Base-by-base conservation (phyloP, 2,329 filamentous ascomycete species). In the Cadophora sp. region DNA sequence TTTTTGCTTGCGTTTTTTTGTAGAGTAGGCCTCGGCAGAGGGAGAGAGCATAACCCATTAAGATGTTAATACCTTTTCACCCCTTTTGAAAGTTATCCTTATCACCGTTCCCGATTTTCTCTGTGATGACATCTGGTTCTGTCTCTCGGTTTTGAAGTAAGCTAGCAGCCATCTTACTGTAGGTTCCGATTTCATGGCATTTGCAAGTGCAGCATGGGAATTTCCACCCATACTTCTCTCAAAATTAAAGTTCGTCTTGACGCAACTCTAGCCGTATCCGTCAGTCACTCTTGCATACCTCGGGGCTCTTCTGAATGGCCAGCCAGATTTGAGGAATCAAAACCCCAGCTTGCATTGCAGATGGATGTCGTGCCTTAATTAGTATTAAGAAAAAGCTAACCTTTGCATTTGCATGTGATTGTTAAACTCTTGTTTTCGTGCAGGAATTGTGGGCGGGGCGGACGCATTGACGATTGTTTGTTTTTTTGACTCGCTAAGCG, bases 11-110 rank as follows among this genome's bases (percentile, higher is more conserved):
- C 20, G 66, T 69, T 62, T 70, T 62, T 75, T 62, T 75, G 73
- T 75, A 75, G 69, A 73, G 68, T 75, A 76, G 64, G 73, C 72
- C 27, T 30, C 70, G 59, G 66, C 70, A 66, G 74, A 30, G 27
- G 6, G 27, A 30, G 27, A 30, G 27, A 30, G 20, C n/a, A 48
- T 48, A 70, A 71, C 65, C 66, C 70, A 72, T 72, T 65, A 41
- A 70, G 61, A 67, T 71, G 70, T 74, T 69, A 68, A 75, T 73
- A 72, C 47, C 56, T 65, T 64, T 27, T 27, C 27, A 30, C 27
- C 27, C 53, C n/a, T 18, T 47, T 50, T 39, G 20, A n/a, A 48
- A 22, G 24, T 24, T 48, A 48, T 20, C 45, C 45, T 20, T 22
- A 48, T 22, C 9, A 9, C 45, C n/a, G 9, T 48, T 22, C 18